These are phyloP conservation scores for Quillaja saponaria DNA, from an alignment of 306 rosid species.

Conservation along the genomic window DNA sequence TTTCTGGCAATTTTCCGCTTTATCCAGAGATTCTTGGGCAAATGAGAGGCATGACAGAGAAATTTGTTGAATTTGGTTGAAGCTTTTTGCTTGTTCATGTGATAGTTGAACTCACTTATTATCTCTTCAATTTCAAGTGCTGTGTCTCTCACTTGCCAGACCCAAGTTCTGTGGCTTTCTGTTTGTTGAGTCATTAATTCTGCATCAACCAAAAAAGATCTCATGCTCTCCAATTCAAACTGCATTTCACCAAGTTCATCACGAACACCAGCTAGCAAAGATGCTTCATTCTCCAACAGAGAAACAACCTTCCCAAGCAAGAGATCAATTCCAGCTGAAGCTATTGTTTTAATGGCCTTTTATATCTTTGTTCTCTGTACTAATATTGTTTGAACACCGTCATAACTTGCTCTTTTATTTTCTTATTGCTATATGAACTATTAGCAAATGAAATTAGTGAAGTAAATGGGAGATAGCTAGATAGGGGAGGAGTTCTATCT, in stretches of 20 bases:
- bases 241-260: not conserved
- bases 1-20: not conserved
- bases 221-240: not conserved
- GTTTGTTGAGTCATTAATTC: not conserved
- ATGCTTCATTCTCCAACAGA: not conserved
- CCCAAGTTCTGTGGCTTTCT: not conserved
- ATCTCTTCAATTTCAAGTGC: not conserved
- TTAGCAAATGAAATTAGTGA: too few species aligned
- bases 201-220: not conserved
- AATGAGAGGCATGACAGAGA: not conserved
- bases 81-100: too few species aligned
- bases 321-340: not conserved
- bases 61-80: not conserved
- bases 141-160: not conserved
- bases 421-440: too few species aligned
- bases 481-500: too few species aligned
- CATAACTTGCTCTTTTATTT: too few species aligned
- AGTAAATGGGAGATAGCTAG: too few species aligned
- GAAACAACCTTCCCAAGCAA: not conserved
- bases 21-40: constrained; percentile 1
- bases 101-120: too few species aligned
- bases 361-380: too few species aligned
- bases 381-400: too few species aligned
- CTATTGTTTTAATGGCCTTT: too few species aligned
- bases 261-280: not conserved